phyloP scores from a whole-genome alignment of 257 asterid genomes.

The Rauvolfia tetraphylla region DNA sequence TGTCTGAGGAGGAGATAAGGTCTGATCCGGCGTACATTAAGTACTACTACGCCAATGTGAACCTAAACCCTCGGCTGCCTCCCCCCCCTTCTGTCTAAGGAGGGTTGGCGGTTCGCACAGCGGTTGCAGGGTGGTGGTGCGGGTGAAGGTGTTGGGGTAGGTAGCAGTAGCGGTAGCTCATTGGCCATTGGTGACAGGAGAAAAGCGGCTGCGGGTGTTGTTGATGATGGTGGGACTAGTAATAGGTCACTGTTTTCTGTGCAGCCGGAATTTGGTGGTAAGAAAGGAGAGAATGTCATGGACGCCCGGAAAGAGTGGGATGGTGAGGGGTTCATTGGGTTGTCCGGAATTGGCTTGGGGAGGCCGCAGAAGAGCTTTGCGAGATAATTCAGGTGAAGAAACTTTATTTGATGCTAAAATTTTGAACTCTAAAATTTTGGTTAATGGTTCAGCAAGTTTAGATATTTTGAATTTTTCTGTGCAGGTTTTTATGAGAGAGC shows the following conservation, averaged over 20 bases:
- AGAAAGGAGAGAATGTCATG: constrained; percentile 32
- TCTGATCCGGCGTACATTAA: constrained; percentile 66
- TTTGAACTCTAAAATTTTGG: background rate
- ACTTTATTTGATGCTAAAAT: background rate
- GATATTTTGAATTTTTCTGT: background rate
- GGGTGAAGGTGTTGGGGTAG: constrained; percentile 18
- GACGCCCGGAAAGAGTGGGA: constrained; percentile 50
- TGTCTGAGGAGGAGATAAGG: constrained; percentile 60
- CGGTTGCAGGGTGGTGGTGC: constrained; percentile 38
- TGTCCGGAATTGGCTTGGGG: constrained; percentile 50
- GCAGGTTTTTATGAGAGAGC: background rate
- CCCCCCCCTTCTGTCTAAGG: constrained; percentile 46
- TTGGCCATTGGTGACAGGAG: constrained; percentile 50
- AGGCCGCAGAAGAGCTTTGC: constrained; percentile 56
- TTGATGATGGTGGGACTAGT: constrained; percentile 21
- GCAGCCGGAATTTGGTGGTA: constrained; percentile 46
- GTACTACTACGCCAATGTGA: constrained; percentile 61
- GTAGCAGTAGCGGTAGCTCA: constrained; percentile 21
- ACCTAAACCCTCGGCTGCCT: constrained; percentile 65
- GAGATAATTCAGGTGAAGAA: constrained; percentile 58
- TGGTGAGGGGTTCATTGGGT: constrained; percentile 55
- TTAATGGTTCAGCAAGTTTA: constrained; percentile 4
- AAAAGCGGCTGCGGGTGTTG: constrained; percentile 28
- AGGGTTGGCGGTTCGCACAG: constrained; percentile 48
- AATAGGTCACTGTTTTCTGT: constrained; percentile 40